Conservation (phyloP, 306 rosid genomes). For the Rubus parviflorus region DNA sequence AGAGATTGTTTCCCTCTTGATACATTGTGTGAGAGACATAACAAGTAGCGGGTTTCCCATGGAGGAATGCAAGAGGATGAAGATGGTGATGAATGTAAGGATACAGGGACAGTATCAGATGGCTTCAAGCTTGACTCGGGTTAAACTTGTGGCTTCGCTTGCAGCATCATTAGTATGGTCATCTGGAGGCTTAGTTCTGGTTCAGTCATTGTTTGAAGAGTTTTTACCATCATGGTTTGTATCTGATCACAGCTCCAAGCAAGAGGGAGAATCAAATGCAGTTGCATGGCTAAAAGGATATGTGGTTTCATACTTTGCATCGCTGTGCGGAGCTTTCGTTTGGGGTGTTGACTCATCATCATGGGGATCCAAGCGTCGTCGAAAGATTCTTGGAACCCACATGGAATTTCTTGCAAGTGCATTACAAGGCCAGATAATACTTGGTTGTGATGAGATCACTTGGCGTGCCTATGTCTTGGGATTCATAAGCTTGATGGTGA, state of each 20-base stretch:
- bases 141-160: constrained; percentile 82
- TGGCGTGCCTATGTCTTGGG: constrained; percentile 86
- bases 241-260: constrained; percentile 62
- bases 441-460: constrained; percentile 73
- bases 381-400: constrained; percentile 67
- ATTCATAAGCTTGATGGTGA: constrained; percentile 80
- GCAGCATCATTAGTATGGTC: constrained; percentile 88
- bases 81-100: constrained; percentile 47
- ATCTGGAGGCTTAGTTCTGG: constrained; percentile 72
- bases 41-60: constrained; percentile 46
- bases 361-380: constrained; percentile 72
- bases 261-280: constrained; percentile 57
- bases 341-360: constrained; percentile 93
- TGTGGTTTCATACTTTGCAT: constrained; percentile 80
- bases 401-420: constrained; percentile 88
- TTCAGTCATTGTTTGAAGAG: constrained; percentile 77
- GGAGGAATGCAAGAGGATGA: constrained; percentile 45
- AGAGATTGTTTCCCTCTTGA: constrained; percentile 74
- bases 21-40: constrained; percentile 71
- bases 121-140: constrained; percentile 62
- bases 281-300: constrained; percentile 75
- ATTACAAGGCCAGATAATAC: constrained; percentile 80
- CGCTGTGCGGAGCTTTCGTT: constrained; percentile 74
- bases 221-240: constrained; percentile 88
- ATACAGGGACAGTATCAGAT: constrained; percentile 61